Evolutionary conservation across 169 alveolate species (phyloP), one percentile per base, ranked within the genome.

Genomic region (Amoebophrya sp.): DNA sequence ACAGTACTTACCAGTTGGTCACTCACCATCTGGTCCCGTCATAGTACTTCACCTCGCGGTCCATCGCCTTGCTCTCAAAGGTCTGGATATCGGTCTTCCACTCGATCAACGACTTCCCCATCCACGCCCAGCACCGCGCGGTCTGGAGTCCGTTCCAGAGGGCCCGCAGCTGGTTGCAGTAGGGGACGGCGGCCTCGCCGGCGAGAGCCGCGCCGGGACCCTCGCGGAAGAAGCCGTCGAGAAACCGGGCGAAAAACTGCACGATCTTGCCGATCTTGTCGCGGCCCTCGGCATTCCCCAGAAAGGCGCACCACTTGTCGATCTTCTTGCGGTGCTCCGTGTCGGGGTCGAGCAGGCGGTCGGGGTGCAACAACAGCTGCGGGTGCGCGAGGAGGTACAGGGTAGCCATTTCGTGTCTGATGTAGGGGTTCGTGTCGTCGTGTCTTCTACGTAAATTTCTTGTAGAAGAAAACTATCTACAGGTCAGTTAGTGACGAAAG

Each of bases 291-390:
- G 78, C 78, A 29, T 58, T 58, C 5, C 78, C 78, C 0, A 58
- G 34, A n/a, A 58, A 58, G 7, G 78, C 78, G 26, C 38, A 58
- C 34, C 7, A 13, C 29, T 29, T 2, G 78, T 58, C 78, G 78
- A 58, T 58, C 38, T 58, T 2, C 34, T 58, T 58, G 10, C 78
- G 26, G 78, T 2, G 4, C 7, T 58, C 78, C 29, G 78, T 16
- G 78, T 58, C 78, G 2, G 78, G 78, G 78, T 16, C 26, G 7
- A 58, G 78, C 78, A 58, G 78, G 34, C 34, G 26, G 78, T 58
- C 78, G 10, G 78, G 78, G 78, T 58, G 78, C 78, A 58, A 29
- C 78, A 58, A n/a, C 78, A 58, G 34, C 78, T 58, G 78, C 78
- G 78, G 78, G 78, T 58, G 26, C 38, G 78, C 78, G 34, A 58